Evolutionary conservation across 306 rosid genomes (phyloP), one percentile per base, ranked within the genome.

Genomic region (Malus asiatica): DNA sequence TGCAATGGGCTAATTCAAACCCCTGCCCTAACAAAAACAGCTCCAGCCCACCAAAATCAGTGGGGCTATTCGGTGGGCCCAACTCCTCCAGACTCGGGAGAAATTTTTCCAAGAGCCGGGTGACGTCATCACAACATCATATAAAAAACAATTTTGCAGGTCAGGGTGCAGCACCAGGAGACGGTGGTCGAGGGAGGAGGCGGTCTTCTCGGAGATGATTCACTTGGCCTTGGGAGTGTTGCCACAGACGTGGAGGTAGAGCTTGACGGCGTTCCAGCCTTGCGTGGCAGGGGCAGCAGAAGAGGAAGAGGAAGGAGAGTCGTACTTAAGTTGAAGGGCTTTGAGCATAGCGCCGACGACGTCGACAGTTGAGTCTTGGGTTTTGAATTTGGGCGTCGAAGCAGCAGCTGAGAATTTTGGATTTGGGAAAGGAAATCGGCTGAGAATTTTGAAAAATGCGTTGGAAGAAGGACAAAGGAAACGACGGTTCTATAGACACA

Each of bases 181-280:
- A 32, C 1, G 5, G 5, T 32, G 33, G 1, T 32, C 33, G 33
- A 32, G 33, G 19, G 82, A 79, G 81, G 85, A 93, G 11, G 63
- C 72, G 8, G 90, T 68, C 74, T 90, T 93, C 57, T 89, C 93
- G 72, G 96, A 87, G 80, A 91, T 65, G 84, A 91, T 81, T 97
- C 98, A 93, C 72, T 93, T 91, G 14, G 97, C 97, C 12, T 79
- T 84, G 67, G 98, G 97, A 57, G 98, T 83, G 80, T 91, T 88
- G 11, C 97, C 98, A 2, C 98, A 96, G 74, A 93, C 84, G 82
- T 93, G 97, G 62, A 93, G 98, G 86, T 91, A 93, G 69, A 91
- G 96, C 80, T 90, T 93, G 44, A 90, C 96, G 33, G 91, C 81
- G 79, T 93, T 93, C 53, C 51, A 32, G 92, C 81, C 64, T 68